Conservation (phyloP, 2,329 filamentous ascomycete genomes). For the Cryphonectria naterciae region DNA sequence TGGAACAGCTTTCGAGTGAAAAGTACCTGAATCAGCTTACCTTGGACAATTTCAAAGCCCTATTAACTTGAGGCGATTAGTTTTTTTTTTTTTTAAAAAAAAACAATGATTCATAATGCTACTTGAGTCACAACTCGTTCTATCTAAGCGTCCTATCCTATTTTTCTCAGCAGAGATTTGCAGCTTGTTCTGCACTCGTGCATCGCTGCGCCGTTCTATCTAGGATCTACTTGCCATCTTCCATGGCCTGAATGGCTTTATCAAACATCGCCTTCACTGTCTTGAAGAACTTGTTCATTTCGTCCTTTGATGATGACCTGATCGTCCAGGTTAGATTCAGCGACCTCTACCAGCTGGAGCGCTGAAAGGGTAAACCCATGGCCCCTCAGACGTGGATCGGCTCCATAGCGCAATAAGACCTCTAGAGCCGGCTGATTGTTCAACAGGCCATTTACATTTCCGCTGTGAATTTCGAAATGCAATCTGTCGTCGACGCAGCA, state of each 20-base stretch:
- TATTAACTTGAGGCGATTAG: too few relatives aligned
- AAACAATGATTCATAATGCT: too few relatives aligned
- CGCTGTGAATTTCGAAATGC: background rate
- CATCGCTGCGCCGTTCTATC: too few relatives aligned
- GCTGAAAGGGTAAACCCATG: constrained; percentile 1
- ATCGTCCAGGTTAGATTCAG: background rate
- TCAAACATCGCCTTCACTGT: background rate
- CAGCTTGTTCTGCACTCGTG: too few relatives aligned
- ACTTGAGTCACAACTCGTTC: too few relatives aligned
- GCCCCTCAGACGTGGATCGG: background rate
- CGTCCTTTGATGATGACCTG: background rate
- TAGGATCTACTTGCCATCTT: background rate
- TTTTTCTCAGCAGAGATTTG: too few relatives aligned
- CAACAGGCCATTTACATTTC: background rate
- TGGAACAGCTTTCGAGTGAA: too few relatives aligned
- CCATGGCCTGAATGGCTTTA: background rate
- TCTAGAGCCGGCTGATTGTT: background rate
- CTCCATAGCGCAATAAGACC: background rate
- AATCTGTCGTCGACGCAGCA: background rate
- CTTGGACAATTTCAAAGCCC: too few relatives aligned
- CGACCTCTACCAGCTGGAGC: background rate
- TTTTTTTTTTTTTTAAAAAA: too few relatives aligned
- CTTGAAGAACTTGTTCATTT: background rate
- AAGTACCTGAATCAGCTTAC: too few relatives aligned
- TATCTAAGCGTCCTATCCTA: too few relatives aligned